These are phyloP conservation scores for Fonsecaea pugnacius DNA, from an alignment of 2,329 filamentous ascomycete genomes.

Conservation along the genomic window DNA sequence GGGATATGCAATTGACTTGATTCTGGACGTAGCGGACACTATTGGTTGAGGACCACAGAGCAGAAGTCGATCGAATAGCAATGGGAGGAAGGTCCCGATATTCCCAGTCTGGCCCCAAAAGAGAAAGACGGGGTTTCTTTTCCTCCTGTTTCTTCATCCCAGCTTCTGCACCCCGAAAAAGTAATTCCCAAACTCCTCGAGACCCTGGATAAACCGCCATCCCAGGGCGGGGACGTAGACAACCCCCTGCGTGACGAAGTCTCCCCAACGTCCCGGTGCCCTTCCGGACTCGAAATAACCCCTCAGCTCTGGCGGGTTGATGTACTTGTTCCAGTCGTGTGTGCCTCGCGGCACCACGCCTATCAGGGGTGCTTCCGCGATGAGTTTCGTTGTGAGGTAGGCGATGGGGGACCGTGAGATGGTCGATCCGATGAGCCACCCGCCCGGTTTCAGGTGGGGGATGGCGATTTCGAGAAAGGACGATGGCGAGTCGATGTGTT, in stretches of 20 bases:
- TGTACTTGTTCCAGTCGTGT: constrained; percentile 95
- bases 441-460: constrained; percentile 81
- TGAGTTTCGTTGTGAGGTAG: constrained; percentile 88
- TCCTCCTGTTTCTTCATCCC: constrained; percentile 40
- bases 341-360: constrained; percentile 89
- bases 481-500: constrained; percentile 80
- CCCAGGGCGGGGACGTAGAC: constrained; percentile 88
- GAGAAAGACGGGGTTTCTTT: background rate
- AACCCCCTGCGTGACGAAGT: constrained; percentile 74
- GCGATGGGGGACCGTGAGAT: constrained; percentile 88
- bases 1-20: background rate
- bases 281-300: constrained; percentile 43
- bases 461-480: constrained; percentile 74
- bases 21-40: background rate
- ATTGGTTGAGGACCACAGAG: background rate
- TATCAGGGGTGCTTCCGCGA: constrained; percentile 74
- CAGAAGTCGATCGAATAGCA: too few species aligned
- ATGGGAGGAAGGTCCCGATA: background rate
- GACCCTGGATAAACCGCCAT: constrained; percentile 80
- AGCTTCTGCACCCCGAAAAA: constrained; percentile 80
- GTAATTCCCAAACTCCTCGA: constrained; percentile 90
- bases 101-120: too few species aligned
- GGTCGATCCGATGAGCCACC: constrained; percentile 90
- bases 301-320: constrained; percentile 78
- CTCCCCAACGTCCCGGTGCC: constrained; percentile 45